Evolutionary conservation across 768 basidiomycete genomes (phyloP).

Genomic region (Leccinum sublutescens): DNA sequence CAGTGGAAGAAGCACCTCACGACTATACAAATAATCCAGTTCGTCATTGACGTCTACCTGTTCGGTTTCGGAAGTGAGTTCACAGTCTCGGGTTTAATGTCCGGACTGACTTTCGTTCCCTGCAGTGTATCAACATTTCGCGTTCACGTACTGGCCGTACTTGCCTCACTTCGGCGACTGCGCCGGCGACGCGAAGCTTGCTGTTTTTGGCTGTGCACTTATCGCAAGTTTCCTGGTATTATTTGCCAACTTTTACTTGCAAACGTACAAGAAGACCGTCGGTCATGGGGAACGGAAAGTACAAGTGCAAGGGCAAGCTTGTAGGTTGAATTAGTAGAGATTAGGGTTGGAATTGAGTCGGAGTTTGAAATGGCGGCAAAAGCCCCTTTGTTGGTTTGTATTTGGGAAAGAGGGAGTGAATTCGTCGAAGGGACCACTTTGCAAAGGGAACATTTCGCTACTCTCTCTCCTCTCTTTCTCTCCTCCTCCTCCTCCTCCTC

Average conservation of each 20-base stretch:
- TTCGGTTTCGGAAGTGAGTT: slow-evolving; percentile 26
- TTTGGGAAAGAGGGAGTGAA: slow-evolving; percentile 26
- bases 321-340: background rate
- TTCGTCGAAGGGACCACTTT: slow-evolving; percentile 11
- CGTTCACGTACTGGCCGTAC: slow-evolving; percentile 24
- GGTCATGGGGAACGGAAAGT: background rate
- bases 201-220: slow-evolving; percentile 16
- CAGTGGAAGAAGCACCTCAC: slow-evolving; percentile 31
- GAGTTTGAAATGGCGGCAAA: slow-evolving; percentile 20
- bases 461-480: slow-evolving; percentile 6
- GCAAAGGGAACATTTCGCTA: slow-evolving; percentile 13
- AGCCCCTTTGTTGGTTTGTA: slow-evolving; percentile 29
- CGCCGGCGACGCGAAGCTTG: slow-evolving; percentile 19
- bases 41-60: slow-evolving; percentile 21
- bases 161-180: slow-evolving; percentile 29
- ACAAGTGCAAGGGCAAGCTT: background rate
- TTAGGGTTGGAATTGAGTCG: slow-evolving; percentile 10
- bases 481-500: slow-evolving; percentile 6
- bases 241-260: slow-evolving; percentile 26
- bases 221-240: slow-evolving; percentile 23
- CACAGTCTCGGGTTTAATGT: background rate
- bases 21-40: slow-evolving; percentile 28
- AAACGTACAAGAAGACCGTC: slow-evolving; percentile 19
- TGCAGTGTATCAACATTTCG: slow-evolving; percentile 28
- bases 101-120: background rate